phyloP scores from a whole-genome alignment of 345 rosid species.

The Gossypium thurberi region DNA sequence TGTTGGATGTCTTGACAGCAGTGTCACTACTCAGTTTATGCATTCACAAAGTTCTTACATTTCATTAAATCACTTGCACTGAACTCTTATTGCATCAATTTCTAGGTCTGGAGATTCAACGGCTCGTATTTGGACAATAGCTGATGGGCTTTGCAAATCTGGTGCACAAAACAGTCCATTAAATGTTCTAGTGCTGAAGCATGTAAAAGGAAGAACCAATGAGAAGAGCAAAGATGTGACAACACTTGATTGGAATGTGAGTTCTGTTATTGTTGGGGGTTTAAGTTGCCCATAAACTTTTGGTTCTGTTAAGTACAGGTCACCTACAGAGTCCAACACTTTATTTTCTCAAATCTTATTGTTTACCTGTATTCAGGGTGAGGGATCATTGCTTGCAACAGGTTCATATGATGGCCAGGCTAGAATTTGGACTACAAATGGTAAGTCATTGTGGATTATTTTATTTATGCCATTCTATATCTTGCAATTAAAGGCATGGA shows the following conservation, averaged over 20 bases:
- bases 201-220: slow-evolving; percentile 85
- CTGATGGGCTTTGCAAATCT: slow-evolving; percentile 52
- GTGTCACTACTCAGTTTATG: not conserved
- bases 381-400: slow-evolving; percentile 87
- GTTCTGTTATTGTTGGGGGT: slow-evolving; percentile 21
- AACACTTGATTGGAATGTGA: slow-evolving; percentile 98
- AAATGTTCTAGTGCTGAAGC: slow-evolving; percentile 70
- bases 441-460: slow-evolving; percentile 29
- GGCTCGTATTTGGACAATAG: slow-evolving; percentile 91
- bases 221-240: slow-evolving; percentile 99
- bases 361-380: slow-evolving; percentile 46
- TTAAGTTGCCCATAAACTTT: not conserved
- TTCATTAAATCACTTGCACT: not conserved
- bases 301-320: not conserved
- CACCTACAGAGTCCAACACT: not conserved
- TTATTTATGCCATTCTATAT: not conserved
- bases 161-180: slow-evolving; percentile 41
- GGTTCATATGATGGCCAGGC: slow-evolving; percentile 98
- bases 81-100: slow-evolving; percentile 11
- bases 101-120: slow-evolving; percentile 95
- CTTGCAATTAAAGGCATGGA: not conserved
- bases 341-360: not conserved
- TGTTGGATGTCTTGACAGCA: not conserved
- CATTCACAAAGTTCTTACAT: not conserved
- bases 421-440: slow-evolving; percentile 79